Evolutionary conservation across 352 stramenopile species (phyloP).

Genomic region (Globisporangium sylvaticum): DNA sequence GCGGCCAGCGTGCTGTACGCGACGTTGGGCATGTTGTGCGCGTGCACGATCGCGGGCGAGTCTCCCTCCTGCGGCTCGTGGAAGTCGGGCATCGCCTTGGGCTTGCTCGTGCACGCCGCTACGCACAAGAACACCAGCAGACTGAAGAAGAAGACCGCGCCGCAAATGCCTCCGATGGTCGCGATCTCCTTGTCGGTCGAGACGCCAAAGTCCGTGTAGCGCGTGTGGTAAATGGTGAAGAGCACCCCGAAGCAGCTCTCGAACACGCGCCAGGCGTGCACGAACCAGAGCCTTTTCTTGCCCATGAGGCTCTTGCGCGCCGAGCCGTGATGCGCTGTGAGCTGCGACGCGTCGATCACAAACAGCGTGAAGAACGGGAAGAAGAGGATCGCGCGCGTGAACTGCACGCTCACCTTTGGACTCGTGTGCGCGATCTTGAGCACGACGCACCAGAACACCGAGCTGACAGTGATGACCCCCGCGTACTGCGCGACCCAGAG

Average conservation of each 20-base stretch:
- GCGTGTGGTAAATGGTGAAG: constrained; percentile 32
- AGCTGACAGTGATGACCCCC: constrained; percentile 26
- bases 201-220: constrained; percentile 62
- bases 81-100: background rate
- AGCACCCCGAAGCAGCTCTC: constrained; percentile 48
- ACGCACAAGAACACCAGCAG: constrained; percentile 28
- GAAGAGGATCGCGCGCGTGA: constrained; percentile 46
- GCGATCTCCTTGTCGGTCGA: constrained; percentile 35
- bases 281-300: constrained; percentile 23
- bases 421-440: constrained; percentile 43
- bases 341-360: constrained; percentile 41
- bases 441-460: constrained; percentile 28
- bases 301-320: constrained; percentile 30
- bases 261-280: constrained; percentile 53
- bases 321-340: constrained; percentile 31
- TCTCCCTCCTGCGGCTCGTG: constrained; percentile 15
- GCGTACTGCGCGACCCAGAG: constrained; percentile 36
- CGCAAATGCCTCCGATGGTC: constrained; percentile 33
- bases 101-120: constrained; percentile 11
- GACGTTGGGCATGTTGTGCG: constrained; percentile 5
- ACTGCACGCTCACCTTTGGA: constrained; percentile 25
- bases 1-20: constrained; percentile 17
- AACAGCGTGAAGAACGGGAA: constrained; percentile 73
- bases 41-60: constrained; percentile 4
- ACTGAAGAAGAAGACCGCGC: constrained; percentile 28